These are phyloP conservation scores for Lentinula sp. DNA, from an alignment of 768 basidiomycete genomes.

Conservation along the genomic window DNA sequence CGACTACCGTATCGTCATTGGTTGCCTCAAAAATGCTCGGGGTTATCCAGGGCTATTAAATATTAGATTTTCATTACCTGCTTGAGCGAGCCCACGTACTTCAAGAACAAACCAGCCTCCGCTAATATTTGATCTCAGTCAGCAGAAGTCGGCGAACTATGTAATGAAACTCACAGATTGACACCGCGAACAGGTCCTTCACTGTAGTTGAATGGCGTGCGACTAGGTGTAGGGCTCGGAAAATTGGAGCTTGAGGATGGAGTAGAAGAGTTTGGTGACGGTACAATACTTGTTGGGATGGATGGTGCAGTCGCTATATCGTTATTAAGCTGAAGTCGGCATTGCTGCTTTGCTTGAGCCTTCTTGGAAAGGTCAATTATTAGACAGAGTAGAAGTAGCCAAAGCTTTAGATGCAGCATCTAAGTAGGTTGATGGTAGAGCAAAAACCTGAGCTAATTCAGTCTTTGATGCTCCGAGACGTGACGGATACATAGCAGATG, in stretches of 20 bases:
- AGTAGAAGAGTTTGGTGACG: conserved; percentile 7
- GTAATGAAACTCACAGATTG: conserved; percentile 42
- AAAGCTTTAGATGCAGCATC: conserved; percentile 12
- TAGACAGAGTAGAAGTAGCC: conserved; percentile 17
- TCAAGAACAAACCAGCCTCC: conserved; percentile 65
- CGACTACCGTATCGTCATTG: conserved; percentile 47
- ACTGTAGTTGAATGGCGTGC: conserved; percentile 37
- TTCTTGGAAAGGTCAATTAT: conserved; percentile 6
- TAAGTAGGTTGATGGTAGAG: neutral
- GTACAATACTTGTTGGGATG: conserved; percentile 3
- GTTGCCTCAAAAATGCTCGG: conserved; percentile 67
- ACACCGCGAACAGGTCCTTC: conserved; percentile 48
- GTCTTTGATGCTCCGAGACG: neutral
- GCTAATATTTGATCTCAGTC: conserved; percentile 19
- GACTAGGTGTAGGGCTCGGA: conserved; percentile 11
- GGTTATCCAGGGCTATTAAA: conserved; percentile 66
- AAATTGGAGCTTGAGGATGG: conserved; percentile 4
- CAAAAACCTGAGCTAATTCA: neutral
- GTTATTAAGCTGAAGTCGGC: conserved; percentile 18
- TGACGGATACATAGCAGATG: conserved; percentile 3
- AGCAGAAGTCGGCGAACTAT: neutral
- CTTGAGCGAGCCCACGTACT: conserved; percentile 20
- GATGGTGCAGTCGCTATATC: conserved; percentile 8
- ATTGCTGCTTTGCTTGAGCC: conserved; percentile 19
- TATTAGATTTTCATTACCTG: neutral